phyloP scores from a whole-genome alignment of 1,284 basidiomycete genomes.

The Sparassis latifolia region DNA sequence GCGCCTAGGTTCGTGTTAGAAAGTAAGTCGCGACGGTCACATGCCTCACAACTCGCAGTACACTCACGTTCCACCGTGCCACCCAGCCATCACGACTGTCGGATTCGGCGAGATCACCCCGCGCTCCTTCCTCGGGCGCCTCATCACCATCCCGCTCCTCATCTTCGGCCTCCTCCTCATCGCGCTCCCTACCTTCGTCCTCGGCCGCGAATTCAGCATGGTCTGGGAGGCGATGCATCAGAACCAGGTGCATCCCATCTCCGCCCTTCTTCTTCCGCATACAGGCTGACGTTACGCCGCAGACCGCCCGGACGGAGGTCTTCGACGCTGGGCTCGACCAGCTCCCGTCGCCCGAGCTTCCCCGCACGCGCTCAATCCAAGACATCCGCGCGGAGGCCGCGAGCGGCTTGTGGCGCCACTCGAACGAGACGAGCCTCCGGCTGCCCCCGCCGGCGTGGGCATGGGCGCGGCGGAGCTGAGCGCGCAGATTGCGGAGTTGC shows the following conservation, averaged over 20 bases:
- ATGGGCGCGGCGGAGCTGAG: constrained; percentile 38
- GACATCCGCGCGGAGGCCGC: constrained; percentile 2
- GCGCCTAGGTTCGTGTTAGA: constrained; percentile 41
- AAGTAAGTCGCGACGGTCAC: constrained; percentile 36
- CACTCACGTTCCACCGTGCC: not conserved
- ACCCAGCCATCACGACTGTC: constrained; percentile 71
- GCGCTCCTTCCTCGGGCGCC: constrained; percentile 72
- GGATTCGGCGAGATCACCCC: constrained; percentile 88
- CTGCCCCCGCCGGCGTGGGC: constrained; percentile 1
- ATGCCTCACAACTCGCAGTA: not conserved
- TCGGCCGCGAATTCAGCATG: constrained; percentile 82
- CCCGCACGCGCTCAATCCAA: constrained; percentile 9
- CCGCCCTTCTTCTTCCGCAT: constrained; percentile 1
- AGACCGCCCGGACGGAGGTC: constrained; percentile 7
- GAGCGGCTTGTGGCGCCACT: constrained; percentile 16
- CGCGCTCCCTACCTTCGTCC: constrained; percentile 82
- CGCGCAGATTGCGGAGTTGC: constrained; percentile 52
- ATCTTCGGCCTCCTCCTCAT: constrained; percentile 83
- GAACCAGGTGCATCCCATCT: constrained; percentile 28
- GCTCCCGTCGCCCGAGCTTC: constrained; percentile 16
- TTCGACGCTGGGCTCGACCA: constrained; percentile 13
- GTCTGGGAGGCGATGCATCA: constrained; percentile 78
- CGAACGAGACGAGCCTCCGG: constrained; percentile 13
- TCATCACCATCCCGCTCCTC: constrained; percentile 79
- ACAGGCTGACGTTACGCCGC: constrained; percentile 3